Evolutionary conservation across 768 basidiomycete genomes (phyloP).

Genomic region (Roridomyces roridus): DNA sequence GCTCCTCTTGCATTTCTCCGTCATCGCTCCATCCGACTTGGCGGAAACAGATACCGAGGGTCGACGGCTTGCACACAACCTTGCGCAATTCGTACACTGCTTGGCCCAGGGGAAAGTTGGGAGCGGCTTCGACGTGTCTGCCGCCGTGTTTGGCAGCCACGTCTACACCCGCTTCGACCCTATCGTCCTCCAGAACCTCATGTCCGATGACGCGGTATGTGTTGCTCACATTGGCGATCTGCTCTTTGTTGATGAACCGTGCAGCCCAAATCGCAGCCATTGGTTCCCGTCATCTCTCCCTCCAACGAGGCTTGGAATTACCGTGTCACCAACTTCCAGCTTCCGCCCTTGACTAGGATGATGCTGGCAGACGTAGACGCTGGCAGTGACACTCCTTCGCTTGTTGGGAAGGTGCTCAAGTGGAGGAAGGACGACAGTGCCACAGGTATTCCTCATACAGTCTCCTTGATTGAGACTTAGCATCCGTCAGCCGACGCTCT

Average conservation of each 20-base stretch:
- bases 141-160: slow-evolving; percentile 95
- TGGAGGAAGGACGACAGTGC: slow-evolving; percentile 77
- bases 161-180: slow-evolving; percentile 89
- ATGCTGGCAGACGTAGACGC: slow-evolving; percentile 96
- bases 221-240: neutral
- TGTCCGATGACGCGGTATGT: slow-evolving; percentile 60
- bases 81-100: slow-evolving; percentile 94
- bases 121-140: slow-evolving; percentile 95
- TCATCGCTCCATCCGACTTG: slow-evolving; percentile 61
- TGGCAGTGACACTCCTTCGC: slow-evolving; percentile 93
- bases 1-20: slow-evolving; percentile 76
- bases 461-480: neutral
- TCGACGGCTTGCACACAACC: slow-evolving; percentile 81
- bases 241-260: slow-evolving; percentile 9
- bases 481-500: slow-evolving; percentile 57
- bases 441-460: slow-evolving; percentile 48
- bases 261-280: slow-evolving; percentile 35
- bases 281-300: slow-evolving; percentile 64
- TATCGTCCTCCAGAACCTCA: slow-evolving; percentile 65
- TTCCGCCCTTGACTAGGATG: slow-evolving; percentile 84
- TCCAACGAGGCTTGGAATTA: slow-evolving; percentile 80
- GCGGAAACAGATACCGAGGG: slow-evolving; percentile 48
- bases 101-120: slow-evolving; percentile 98
- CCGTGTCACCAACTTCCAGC: slow-evolving; percentile 67
- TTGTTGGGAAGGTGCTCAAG: slow-evolving; percentile 88